Evolutionary conservation across 768 basidiomycete species (phyloP), one percentile per base, ranked within the genome.

Genomic region (Cantharellus cinnabarinus): DNA sequence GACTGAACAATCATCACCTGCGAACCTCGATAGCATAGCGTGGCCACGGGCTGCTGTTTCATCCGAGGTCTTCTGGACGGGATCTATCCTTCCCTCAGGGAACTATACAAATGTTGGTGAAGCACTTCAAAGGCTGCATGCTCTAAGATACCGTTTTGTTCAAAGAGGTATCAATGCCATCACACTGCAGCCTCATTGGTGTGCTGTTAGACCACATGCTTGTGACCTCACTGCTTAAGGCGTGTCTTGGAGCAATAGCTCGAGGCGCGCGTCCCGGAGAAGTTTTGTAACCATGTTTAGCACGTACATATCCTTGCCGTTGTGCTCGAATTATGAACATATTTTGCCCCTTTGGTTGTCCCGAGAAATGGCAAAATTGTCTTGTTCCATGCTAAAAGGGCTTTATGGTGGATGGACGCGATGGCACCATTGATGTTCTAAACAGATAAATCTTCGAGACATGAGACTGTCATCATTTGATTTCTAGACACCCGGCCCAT

Each of bases 11-110:
- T 77, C 82, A 0, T 75, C 76, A 4, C 75, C 82, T n/a, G 71
- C 74, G 59, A 87, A 82, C 64, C 68, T 87, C 37, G 85, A 88
- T 63, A 65, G 77, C 2, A 79, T 79, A 54, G 73, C 76, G 1
- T 88, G 85, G 85, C 85, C 83, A 7, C 75, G 83, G 56, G 80
- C 81, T 10, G 81, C 80, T 0, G 76, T 78, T 0, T 77, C 79
- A 7, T 84, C 84, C 0, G 86, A 88, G 72, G 66, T 86, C 14
- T 87, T 85, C 68, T 88, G 85, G 85, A 79, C 77, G 1, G 83
- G 84, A 3, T 61, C 64, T 7, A 61, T 42, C 2, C 51, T 61
- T 4, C 63, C 76, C 51, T 63, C 67, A 3, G 75, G 73, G 1
- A 60, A 62, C 0, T 63, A 72, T 4, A 69, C 71, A 34, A 70